Evolutionary conservation across 768 basidiomycete genomes (phyloP), one percentile per base, ranked within the genome.

Genomic region (Tephrocybe sp.): DNA sequence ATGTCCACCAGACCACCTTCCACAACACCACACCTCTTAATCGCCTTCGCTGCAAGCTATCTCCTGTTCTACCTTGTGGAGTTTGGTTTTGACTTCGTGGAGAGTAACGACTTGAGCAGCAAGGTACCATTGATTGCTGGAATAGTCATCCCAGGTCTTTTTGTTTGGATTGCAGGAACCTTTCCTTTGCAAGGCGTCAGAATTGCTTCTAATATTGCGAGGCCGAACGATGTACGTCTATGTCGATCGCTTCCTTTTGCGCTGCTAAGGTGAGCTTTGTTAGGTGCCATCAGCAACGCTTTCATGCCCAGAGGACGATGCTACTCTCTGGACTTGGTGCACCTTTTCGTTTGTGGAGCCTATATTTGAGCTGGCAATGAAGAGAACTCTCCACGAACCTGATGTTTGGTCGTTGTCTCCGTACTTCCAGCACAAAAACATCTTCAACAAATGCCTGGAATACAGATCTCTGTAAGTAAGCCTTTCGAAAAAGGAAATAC

Each of bases 371-470:
- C 63, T 85, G 17, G 80, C 84, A 0, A 71, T 65, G 51, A 65
- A 67, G 36, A 70, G 78, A 47, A 85, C 83, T 5, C 63, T 79
- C 20, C 68, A 77, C 26, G 77, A 77, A 33, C 51, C 33, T 10
- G 77, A 88, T 60, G 79, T 87, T 6, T 88, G 86, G 85, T 66
- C 61, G 10, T 68, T 88, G 25, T 86, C 85, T 3, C 86, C 86
- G 0, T 85, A 77, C 54, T 85, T 88, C 65, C 73, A 72, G 23
- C 85, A 88, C 62, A 81, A 79, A 57, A 86, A 84, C 58, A 69
- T 88, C 11, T 88, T 87, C 63, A 72, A 66, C 34, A 88, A 86
- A 63, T 83, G 73, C 55, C 61, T 86, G 28, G 69, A 75, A 59
- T 84, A 86, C 63, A 73, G 70, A 50, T 56, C 64, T 38, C 57